Base-by-base conservation (phyloP, 108 stramenopile species). In the Pinguiococcus pyrenoidosus region DNA sequence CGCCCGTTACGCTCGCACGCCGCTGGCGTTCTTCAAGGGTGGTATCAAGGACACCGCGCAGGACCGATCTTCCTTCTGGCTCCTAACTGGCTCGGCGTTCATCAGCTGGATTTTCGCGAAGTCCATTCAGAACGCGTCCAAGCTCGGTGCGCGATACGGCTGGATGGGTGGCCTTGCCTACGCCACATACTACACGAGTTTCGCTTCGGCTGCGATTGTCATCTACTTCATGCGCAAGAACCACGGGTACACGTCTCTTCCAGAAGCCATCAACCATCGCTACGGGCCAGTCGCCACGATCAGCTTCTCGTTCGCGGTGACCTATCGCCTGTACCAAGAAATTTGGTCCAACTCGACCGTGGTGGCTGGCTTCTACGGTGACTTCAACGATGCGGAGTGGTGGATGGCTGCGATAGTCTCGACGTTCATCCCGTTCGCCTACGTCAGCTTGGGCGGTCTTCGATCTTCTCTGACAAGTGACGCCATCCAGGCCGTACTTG, bases 31-130 rank as follows among this genome's bases (percentile, higher is more conserved):
- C 39, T 40, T 6, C 39, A 3, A 7, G 4, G 39, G 8, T 4
- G 3, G 7, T 13, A 10, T 40, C 39, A 40, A 5, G 39, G 7
- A 13, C 39, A 40, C 5, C 4, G n/a, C 39, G 17, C 20, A 40
- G 8, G 39, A 40, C 39, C 5, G 21, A 3, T 4, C 39, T 4
- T 40, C 39, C 5, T 21, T 3, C 39, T 44, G 3, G 16, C 43
- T 51, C 36, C 37, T 51, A 2, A 21, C 18, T 14, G 4, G 9
- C n/a, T 20, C 16, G 29, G 37, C 51, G 4, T 27, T 41, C 28
- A 51, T 51, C 37, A 16, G n/a, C 33, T 51, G 51, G 51, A 35
- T 51, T 38, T 51, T 51, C 29, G 51, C 51, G 14, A 51, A 51
- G 29, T 23, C 20, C 38, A 38, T 51, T 23, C 18, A 39, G 22